Evolutionary conservation across 164 flowering plant species (phyloP).

Genomic region (Litsea cubeba): DNA sequence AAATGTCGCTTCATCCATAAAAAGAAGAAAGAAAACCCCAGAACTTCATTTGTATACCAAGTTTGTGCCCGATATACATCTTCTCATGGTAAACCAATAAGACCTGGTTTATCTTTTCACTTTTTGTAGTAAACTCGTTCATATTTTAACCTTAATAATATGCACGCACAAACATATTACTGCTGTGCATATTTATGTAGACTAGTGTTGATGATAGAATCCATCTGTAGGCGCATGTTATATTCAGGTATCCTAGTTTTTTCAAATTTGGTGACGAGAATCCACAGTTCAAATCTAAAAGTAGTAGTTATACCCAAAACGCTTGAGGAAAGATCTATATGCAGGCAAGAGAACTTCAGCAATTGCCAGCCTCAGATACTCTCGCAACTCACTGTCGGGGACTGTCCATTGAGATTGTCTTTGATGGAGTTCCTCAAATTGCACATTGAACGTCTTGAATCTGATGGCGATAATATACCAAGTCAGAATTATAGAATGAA

Average conservation of each 20-base stretch:
- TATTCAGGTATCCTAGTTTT: not conserved
- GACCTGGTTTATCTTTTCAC: not conserved
- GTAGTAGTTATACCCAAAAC: slow-evolving; percentile 57
- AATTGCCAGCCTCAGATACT: slow-evolving; percentile 86
- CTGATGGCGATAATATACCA: slow-evolving; percentile 20
- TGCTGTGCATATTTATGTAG: too few relatives aligned
- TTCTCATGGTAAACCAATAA: too few relatives aligned
- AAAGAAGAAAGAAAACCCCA: not conserved
- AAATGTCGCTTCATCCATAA: too few relatives aligned
- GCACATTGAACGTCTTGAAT: slow-evolving; percentile 73
- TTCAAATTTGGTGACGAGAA: not conserved
- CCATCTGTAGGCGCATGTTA: not conserved
- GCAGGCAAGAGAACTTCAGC: slow-evolving; percentile 97
- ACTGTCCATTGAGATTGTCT: slow-evolving; percentile 98
- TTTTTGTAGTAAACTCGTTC: too few relatives aligned
- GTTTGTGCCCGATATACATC: not conserved
- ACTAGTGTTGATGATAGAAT: too few relatives aligned
- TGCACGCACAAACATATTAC: not conserved
- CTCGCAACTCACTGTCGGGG: slow-evolving; percentile 90
- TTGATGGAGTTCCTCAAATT: slow-evolving; percentile 94
- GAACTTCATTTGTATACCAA: not conserved
- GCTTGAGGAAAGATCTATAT: slow-evolving; percentile 79
- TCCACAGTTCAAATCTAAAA: not conserved
- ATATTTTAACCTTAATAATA: too few relatives aligned
- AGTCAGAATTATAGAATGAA: not conserved